Conservation (phyloP, 495 filamentous ascomycete genomes). For the Xeromyces bisporus region DNA sequence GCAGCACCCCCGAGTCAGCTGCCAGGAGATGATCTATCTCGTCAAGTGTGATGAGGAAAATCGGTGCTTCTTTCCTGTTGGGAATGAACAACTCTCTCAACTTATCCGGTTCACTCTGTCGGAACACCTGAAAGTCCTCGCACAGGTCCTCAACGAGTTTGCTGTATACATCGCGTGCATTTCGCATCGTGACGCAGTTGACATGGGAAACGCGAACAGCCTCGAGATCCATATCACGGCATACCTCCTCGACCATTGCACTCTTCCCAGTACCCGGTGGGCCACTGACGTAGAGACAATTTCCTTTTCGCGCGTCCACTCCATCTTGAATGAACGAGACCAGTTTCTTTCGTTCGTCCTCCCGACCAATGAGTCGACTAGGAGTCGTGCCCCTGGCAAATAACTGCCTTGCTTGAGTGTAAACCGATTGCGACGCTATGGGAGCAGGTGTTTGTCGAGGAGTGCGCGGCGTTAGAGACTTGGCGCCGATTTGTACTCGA, state of each 20-base stretch:
- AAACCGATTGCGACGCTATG: conserved; percentile 46
- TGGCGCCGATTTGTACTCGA: conserved; percentile 43
- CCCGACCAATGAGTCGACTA: conserved; percentile 63
- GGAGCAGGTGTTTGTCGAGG: conserved; percentile 39
- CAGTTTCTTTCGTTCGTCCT: conserved; percentile 59
- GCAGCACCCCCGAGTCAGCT: conserved; percentile 69
- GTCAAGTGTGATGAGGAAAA: conserved; percentile 72
- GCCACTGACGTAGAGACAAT: conserved; percentile 91
- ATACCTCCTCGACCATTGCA: conserved; percentile 71
- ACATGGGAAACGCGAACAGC: conserved; percentile 54
- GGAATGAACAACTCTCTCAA: conserved; percentile 48
- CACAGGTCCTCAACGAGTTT: conserved; percentile 52
- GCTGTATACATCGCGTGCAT: conserved; percentile 61
- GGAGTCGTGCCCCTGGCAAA: conserved; percentile 68
- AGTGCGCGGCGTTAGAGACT: conserved; percentile 47
- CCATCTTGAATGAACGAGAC: conserved; percentile 49
- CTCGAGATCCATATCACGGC: conserved; percentile 33
- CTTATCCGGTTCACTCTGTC: conserved; percentile 35
- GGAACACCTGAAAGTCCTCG: conserved; percentile 37
- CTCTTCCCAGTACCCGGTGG: conserved; percentile 95
- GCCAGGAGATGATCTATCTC: conserved; percentile 90
- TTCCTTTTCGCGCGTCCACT: conserved; percentile 41
- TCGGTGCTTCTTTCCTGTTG: conserved; percentile 30
- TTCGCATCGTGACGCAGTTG: conserved; percentile 94
- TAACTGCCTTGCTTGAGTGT: conserved; percentile 70